Conservation (phyloP, 345 rosid genomes). For the Crucihimalaya himalaica region DNA sequence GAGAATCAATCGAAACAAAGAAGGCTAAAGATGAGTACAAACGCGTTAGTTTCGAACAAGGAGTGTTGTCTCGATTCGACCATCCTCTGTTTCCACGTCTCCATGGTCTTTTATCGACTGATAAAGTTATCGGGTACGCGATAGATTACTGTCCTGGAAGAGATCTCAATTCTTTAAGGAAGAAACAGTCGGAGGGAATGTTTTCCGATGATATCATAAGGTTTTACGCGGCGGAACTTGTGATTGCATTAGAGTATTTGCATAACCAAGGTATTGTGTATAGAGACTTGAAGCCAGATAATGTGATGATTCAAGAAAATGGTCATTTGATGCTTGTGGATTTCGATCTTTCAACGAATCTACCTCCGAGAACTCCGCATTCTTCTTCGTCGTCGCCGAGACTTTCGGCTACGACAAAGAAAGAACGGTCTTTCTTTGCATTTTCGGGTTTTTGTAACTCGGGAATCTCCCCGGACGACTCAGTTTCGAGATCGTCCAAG, state of each 20-base stretch:
- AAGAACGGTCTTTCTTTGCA: conserved; percentile 18
- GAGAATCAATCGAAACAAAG: conserved; percentile 56
- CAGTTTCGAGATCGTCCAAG: conserved; percentile 29
- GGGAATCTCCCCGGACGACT: conserved; percentile 45
- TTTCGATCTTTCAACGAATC: conserved; percentile 81
- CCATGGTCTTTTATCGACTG: conserved; percentile 62
- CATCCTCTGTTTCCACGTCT: conserved; percentile 76
- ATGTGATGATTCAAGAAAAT: conserved; percentile 71
- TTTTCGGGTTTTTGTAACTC: conserved; percentile 47
- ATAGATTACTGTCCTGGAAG: conserved; percentile 89
- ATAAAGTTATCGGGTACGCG: conserved; percentile 67
- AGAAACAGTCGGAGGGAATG: conserved; percentile 69
- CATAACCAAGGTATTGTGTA: conserved; percentile 69
- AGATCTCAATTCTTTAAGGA: conserved; percentile 59
- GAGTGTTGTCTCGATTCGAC: conserved; percentile 51
- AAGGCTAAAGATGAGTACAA: conserved; percentile 26
- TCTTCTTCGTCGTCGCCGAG: conserved; percentile 11
- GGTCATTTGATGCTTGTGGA: conserved; percentile 92
- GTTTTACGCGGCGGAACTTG: conserved; percentile 90
- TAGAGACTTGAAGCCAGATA: conserved; percentile 86
- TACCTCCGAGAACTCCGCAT: conserved; percentile 42
- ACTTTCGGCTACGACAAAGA: neutral
- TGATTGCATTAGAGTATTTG: conserved; percentile 70
- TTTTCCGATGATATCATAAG: conserved; percentile 69
- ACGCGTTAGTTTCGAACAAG: conserved; percentile 64